Evolutionary conservation across 2,329 filamentous ascomycete genomes (phyloP), one percentile per base, ranked within the genome.

Genomic region (Arachnopeziza araneosa): DNA sequence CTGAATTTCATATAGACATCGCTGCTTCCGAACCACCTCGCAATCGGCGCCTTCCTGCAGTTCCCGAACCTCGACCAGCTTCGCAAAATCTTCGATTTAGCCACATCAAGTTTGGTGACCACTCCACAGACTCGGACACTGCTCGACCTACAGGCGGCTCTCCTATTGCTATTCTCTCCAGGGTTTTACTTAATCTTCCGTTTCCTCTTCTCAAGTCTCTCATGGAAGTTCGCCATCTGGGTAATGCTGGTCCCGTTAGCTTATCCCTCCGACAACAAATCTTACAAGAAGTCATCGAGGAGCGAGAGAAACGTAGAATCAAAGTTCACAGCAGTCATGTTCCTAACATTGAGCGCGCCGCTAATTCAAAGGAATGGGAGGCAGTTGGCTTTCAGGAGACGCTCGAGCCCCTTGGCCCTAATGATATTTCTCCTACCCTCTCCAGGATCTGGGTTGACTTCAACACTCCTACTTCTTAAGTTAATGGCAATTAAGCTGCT

Each of bases 41-140:
- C 24, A 75, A 77, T 54, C 79, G 80, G 12, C 73, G 78, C 24
- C 73, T 83, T 3, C 79, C 79, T 1, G 66, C 64, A 23, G 54
- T 75, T 21, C 59, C 61, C 26, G 63, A 66, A 19, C 56, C 57
- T n/a, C 63, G 63, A 5, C 60, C 64, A 44, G 44, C 69, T n/a
- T 69, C 75, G 22, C 67, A 72, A 56, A 77, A 83, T 55, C 79
- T 80, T 49, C 81, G 85, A 24, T 75, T 89, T 12, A 82, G 80
- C 62, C 81, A 79, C 63, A 90, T 91, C 56, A 83, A 85, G 62
- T 91, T 91, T 68, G 88, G 88, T n/a, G 87, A 90, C 64, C 68
- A 71, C 55, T 59, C 67, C n/a, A 75, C 76, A 24, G 74, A 79
- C 17, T 22, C 22, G 36, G 75, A 78, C 12, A 67, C 70, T 30